Evolutionary conservation across 441 rosid species (phyloP), one percentile per base, ranked within the genome.

Genomic region (Erodium trifolium): DNA sequence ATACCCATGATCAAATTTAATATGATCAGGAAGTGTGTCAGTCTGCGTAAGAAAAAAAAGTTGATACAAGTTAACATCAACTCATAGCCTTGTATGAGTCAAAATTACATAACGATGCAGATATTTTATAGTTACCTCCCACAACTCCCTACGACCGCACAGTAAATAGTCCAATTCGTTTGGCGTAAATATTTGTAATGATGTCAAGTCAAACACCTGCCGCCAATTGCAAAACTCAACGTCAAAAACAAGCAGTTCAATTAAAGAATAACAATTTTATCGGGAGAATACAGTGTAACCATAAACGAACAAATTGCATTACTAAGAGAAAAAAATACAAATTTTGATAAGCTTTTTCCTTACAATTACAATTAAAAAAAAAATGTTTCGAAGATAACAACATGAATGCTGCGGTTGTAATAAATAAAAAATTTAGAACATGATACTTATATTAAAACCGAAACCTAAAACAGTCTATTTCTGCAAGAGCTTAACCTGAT

Each of bases 1-100:
- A 78, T 93, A 96, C 69, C 99, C 99, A 69, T 96, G 99, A 82
- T 96, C 99, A 27, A 96, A 96, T 80, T 93, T 96, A 73, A 93
- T 89, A 77, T 96, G 97, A 75, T 96, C 99, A 63, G 80, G 84
- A 69, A 96, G 98, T 23, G 96, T 82, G 65, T 87, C 98, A 9
- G 90, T 81, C 99, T 96, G 90, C 82, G 70, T 16, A 11, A 4
- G 34, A 11, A 16, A 31, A 29, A 14, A 57, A 9, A 7, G 12
- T 17, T 7, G 31, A 35, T 11, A 57, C 27, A 63, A 72, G 65
- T 67, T 10, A 67, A 67, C 41, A 51, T 63, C 69, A 66, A 62
- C 66, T 67, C 53, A 74, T 14, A 55, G 6, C 23, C 10, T 17
- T 55, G 5, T 55, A 2, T 0, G 14, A 7, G 19, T 7, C 45